Evolutionary conservation across 768 basidiomycete species (phyloP), one percentile per base, ranked within the genome.

Genomic region (Lentinula sp.): DNA sequence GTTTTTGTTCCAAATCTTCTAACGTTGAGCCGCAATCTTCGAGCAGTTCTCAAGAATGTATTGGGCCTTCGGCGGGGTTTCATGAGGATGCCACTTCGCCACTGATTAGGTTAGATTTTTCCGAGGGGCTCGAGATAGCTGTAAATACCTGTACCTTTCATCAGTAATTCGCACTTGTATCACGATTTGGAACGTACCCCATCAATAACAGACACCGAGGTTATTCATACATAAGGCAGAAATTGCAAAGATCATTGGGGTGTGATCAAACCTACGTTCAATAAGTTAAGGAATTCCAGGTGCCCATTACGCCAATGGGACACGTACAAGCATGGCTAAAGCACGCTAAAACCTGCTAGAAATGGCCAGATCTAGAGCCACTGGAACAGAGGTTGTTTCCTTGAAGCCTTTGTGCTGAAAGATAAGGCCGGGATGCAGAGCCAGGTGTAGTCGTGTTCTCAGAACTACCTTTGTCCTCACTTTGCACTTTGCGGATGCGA

Each of bases 211-310:
- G 86, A 87, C 0, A 91, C 85, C 7, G 90, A 91, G 65, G 93
- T 83, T 85, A 93, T 84, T 68, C 93, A 94, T 0, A 87, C 76
- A 9, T n/a, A 86, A 86, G 1, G 80, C 84, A 33, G 72, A 72
- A 2, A 80, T 83, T 0, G 88, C 83, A 65, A 93, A 86, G 62
- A 91, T 88, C 66, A 92, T 92, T 0, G 92, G 91, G 91, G 92
- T 0, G 89, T 90, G 66, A 93, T 91, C 46, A 91, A 76, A 2
- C 88, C 90, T 60, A 2, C 42, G 12, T 37, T 50, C 33, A 3
- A 16, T 33, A 3, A 50, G 28, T 28, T 28, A 28, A 28, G n/a
- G n/a, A n/a, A 43, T 15, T 5, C 16, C 4, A 35, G n/a, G 0
- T n/a, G 7, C 9, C 6, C 10, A 23, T 39, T 37, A 16, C 16